Evolutionary conservation across 169 alveolate species (phyloP).

Genomic region (Blepharisma undulans): DNA sequence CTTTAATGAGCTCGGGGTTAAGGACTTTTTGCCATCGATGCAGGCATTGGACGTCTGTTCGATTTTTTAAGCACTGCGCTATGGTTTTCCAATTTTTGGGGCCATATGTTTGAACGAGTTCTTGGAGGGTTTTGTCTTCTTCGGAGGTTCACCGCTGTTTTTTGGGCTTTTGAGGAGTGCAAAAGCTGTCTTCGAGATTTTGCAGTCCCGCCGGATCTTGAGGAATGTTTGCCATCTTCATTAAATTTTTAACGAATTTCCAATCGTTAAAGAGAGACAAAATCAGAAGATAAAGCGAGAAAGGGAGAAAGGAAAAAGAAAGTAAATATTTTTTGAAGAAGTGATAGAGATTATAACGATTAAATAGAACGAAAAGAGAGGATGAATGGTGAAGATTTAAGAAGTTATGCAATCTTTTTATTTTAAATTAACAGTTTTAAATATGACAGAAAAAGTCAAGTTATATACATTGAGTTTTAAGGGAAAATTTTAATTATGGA

Average conservation of each 20-base stretch:
- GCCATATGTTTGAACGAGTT: conserved; percentile 72
- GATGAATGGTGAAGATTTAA: not conserved
- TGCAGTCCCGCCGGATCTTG: not conserved
- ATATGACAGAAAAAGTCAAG: not conserved
- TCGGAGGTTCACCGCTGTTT: conserved; percentile 55
- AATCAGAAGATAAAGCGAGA: not conserved
- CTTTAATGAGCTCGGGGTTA: conserved; percentile 78
- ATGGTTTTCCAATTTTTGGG: conserved; percentile 82
- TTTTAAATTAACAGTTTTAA: not conserved
- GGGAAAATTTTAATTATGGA: not conserved
- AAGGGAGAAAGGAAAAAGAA: not conserved
- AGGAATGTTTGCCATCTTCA: not conserved
- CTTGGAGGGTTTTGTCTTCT: conserved; percentile 73
- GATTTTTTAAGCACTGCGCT: conserved; percentile 67
- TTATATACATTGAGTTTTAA: not conserved
- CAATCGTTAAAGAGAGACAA: not conserved
- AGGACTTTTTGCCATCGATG: conserved; percentile 84
- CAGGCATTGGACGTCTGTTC: conserved; percentile 78
- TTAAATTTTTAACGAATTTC: not conserved
- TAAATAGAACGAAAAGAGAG: not conserved
- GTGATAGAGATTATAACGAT: not conserved
- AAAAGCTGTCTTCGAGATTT: not conserved
- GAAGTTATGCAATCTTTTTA: not conserved
- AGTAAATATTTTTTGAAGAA: not conserved
- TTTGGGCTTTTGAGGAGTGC: not conserved